Evolutionary conservation across 2,329 filamentous ascomycete species (phyloP), one percentile per base, ranked within the genome.

Genomic region (Hymenoscyphus albidus): DNA sequence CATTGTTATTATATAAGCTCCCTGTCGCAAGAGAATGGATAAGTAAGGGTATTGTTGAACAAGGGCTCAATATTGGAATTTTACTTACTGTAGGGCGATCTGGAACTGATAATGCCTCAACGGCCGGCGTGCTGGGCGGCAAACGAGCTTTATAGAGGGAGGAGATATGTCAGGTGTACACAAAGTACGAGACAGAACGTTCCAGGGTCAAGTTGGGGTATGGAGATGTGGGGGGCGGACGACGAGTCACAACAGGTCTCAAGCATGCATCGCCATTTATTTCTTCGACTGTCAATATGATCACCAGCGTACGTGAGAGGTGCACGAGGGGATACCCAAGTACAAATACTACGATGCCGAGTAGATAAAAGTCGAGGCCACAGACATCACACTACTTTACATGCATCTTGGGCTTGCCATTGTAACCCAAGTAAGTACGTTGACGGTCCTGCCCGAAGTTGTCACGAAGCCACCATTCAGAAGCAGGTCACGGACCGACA

Each of bases 1-100:
- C 71, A 73, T 74, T 62, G 71, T 65, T 62, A 69, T 67, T 16
- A 65, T 56, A n/a, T 67, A 66, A 65, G 69, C 70, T 9, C 61
- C 48, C 71, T 73, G 58, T 65, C 16, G 38, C 60, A 22, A n/a
- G 18, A 13, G 12, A 12, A 27, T 13, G n/a, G 22, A 51, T 51
- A 51, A 32, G 39, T 64, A 58, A 62, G 54, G 31, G n/a, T 5
- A 14, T 12, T 12, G 39, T n/a, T 55, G 6, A n/a, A 56, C 42
- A 22, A 13, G 58, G 2, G 18, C 3, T 40, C 2, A 22, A 32
- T 39, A 35, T 48, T 16, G 14, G 31, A 3, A 3, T 40, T 27
- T 27, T 55, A 61, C 57, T 67, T 55, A 69, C 66, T 55, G 27
- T 9, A 62, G 64, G 55, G 6, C 61, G 31, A 51, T 68, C 63